A percentile compares a stretch with the other conserved stretches of the same genome.
Evolutionary conservation across 352 stramenopile genomes (phyloP).

Genomic region (Phytophthora podocarpi): DNA sequence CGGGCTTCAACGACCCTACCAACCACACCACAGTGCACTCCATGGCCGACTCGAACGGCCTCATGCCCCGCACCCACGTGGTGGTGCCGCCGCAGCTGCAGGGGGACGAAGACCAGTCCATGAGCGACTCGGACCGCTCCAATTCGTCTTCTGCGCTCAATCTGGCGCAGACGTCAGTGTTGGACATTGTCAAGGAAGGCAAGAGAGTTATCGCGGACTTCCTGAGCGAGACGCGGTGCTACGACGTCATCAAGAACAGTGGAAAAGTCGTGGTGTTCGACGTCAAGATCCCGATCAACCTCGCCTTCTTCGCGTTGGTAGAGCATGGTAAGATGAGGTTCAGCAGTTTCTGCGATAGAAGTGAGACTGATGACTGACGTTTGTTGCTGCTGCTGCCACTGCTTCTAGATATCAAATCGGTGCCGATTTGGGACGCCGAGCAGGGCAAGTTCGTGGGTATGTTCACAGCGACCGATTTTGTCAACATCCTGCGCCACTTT

Average conservation of each 20-base stretch:
- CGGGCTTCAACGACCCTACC: constrained; percentile 28
- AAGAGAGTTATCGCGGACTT: constrained; percentile 88
- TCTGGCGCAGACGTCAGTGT: constrained; percentile 46
- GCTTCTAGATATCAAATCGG: constrained; percentile 94
- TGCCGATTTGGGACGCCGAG: constrained; percentile 96
- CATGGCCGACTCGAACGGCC: constrained; percentile 25
- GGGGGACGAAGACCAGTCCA: constrained; percentile 40
- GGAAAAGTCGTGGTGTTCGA: constrained; percentile 98
- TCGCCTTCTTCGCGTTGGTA: constrained; percentile 99
- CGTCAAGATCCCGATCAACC: constrained; percentile 98
- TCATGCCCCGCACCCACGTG: constrained; percentile 24
- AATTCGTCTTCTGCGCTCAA: constrained; percentile 41
- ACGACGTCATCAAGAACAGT: constrained; percentile 96
- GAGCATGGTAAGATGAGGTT: constrained; percentile 90
- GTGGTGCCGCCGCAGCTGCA: constrained; percentile 21
- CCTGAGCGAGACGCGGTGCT: constrained; percentile 91
- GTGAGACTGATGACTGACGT: neutral
- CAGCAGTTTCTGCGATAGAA: neutral
- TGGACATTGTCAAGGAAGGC: constrained; percentile 83
- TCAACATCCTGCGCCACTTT: constrained; percentile 97
- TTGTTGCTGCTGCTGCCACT: constrained; percentile 10
- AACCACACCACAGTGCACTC: constrained; percentile 21
- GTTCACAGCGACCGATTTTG: constrained; percentile 98
- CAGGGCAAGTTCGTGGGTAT: constrained; percentile 96
- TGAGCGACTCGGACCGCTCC: constrained; percentile 30